phyloP scores from a whole-genome alignment of 305 asterid species.

The Rubia peregrina region DNA sequence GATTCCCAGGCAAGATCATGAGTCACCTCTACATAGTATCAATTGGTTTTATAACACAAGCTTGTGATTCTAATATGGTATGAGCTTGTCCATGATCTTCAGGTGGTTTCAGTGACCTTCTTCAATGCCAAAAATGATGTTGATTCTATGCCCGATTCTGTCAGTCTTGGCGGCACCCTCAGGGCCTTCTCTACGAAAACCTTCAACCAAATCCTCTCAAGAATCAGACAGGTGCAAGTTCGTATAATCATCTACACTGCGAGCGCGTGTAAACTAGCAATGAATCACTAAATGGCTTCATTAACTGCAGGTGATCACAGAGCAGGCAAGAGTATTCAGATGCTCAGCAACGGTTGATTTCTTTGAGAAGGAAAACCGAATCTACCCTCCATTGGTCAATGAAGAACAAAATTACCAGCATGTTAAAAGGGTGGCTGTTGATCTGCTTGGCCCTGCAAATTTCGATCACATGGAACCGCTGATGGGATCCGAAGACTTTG shows the following conservation, averaged over 20 bases:
- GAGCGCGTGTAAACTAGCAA: background rate
- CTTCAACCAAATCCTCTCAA: slow-evolving; percentile 48
- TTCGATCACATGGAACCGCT: slow-evolving; percentile 49
- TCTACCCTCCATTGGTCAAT: slow-evolving; percentile 84
- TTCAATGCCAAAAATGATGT: slow-evolving; percentile 48
- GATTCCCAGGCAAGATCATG: slow-evolving; percentile 57
- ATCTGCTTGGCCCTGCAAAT: slow-evolving; percentile 38
- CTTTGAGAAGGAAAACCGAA: slow-evolving; percentile 49
- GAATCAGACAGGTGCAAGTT: slow-evolving; percentile 68
- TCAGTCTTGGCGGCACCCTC: slow-evolving; percentile 73
- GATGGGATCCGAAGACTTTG: slow-evolving; percentile 92
- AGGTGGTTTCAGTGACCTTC: slow-evolving; percentile 90
- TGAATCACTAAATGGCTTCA: background rate
- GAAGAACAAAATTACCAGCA: slow-evolving; percentile 54
- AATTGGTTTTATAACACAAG: too few relatives aligned
- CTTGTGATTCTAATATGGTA: too few relatives aligned
- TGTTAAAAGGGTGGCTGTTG: slow-evolving; percentile 36
- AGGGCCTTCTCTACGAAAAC: slow-evolving; percentile 69
- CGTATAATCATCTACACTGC: too few relatives aligned
- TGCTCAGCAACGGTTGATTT: slow-evolving; percentile 80
- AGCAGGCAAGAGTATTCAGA: slow-evolving; percentile 64
- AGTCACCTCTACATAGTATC: too few relatives aligned
- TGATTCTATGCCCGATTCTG: slow-evolving; percentile 32
- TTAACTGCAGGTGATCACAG: slow-evolving; percentile 50
- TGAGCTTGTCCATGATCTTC: slow-evolving; percentile 5